Evolutionary conservation across 805 yeast genomes (phyloP).

Genomic region (Torulaspora quercuum): DNA sequence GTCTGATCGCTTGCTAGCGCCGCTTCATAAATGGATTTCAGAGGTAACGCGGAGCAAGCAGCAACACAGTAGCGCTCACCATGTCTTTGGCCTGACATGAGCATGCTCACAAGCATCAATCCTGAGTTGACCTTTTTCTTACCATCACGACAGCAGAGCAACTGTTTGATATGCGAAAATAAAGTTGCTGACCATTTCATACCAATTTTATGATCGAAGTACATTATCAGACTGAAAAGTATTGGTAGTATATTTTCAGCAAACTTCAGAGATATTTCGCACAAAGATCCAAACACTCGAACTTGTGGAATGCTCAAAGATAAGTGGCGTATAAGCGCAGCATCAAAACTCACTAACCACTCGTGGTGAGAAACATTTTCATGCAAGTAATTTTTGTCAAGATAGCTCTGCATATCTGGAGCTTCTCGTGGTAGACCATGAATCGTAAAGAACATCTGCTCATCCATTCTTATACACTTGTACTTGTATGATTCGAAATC

Average conservation of each 20-base stretch:
- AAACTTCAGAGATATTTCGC: constrained; percentile 6
- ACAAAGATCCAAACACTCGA: constrained; percentile 8
- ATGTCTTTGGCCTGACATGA: constrained; percentile 27
- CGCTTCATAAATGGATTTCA: constrained; percentile 13
- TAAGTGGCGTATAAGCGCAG: constrained; percentile 11
- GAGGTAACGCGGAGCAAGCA: constrained; percentile 24
- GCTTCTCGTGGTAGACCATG: constrained; percentile 1
- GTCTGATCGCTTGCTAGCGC: constrained; percentile 21
- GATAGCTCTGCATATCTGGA: constrained; percentile 7
- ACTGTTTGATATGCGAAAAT: constrained; percentile 3
- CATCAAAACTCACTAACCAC: constrained; percentile 15
- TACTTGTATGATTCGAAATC: constrained; percentile 5
- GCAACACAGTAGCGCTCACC: constrained; percentile 17
- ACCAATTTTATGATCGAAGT: constrained; percentile 15
- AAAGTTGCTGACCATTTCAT: constrained; percentile 14
- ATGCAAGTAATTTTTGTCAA: constrained; percentile 1
- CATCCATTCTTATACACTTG: constrained; percentile 4
- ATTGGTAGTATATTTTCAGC: constrained; percentile 12
- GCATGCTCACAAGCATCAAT: constrained; percentile 27
- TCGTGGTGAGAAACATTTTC: background rate
- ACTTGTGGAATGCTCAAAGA: constrained; percentile 13
- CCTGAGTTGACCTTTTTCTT: constrained; percentile 17
- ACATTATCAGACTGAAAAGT: constrained; percentile 15
- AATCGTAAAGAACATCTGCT: constrained; percentile 7
- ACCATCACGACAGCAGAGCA: constrained; percentile 10